Conservation (phyloP, 306 rosid genomes). For the Vachellia collinsii region DNA sequence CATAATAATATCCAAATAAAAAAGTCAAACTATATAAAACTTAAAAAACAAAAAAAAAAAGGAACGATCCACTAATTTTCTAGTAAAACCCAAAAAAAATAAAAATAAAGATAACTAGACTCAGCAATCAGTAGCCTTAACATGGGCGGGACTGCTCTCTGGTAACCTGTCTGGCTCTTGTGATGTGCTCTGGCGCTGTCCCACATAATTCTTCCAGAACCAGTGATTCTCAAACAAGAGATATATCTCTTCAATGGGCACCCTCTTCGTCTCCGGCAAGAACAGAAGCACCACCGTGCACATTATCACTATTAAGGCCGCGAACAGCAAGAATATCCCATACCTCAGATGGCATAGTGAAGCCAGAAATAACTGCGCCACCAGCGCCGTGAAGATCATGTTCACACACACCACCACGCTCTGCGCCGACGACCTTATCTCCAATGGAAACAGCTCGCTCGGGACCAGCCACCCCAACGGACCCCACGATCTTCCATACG, state of each 20-base stretch:
- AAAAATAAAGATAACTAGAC: too few species aligned
- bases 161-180: background rate
- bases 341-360: conserved; percentile 67
- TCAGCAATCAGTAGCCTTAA: too few species aligned
- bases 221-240: conserved; percentile 62
- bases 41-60: too few species aligned
- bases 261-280: conserved; percentile 74
- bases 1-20: too few species aligned
- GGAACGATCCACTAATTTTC: too few species aligned
- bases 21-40: too few species aligned
- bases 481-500: conserved; percentile 81
- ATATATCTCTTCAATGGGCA: conserved; percentile 70
- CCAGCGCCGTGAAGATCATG: conserved; percentile 65
- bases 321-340: conserved; percentile 68
- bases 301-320: conserved; percentile 58
- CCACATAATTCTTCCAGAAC: conserved; percentile 57
- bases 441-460: conserved; percentile 74
- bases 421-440: conserved; percentile 74
- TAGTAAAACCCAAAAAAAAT: too few species aligned
- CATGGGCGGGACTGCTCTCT: too few species aligned
- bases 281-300: conserved; percentile 60
- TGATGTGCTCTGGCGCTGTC: background rate
- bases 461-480: conserved; percentile 78
- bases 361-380: conserved; percentile 65
- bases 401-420: conserved; percentile 73